Evolutionary conservation across 108 stramenopile species (phyloP), one percentile per base, ranked within the genome.

Genomic region (Skeletonema menzelii): DNA sequence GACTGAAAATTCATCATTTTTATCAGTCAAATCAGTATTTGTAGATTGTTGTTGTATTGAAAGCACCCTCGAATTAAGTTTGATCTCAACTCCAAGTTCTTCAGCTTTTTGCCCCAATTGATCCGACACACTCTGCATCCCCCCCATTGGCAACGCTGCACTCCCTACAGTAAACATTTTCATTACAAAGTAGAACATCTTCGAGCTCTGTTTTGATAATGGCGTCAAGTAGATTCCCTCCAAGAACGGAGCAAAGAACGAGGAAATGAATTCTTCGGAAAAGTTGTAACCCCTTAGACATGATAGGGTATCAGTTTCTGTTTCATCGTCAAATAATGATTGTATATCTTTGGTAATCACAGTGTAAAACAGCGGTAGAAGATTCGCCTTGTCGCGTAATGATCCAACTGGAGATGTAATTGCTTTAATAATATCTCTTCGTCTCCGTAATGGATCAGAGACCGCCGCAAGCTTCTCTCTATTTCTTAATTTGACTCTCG

Each of bases 101-200:
- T 53, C 10, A 6, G 87, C 91, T 55, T 87, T 82, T 7, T 82
- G 68, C 14, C 40, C 85, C 38, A 95, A 63, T 59, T 93, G 92
- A 34, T 90, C 56, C 0, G 88, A 32, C 5, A 96, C 90, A 13
- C 84, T 73, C 53, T 77, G 79, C 85, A 96, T 96, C 0, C 95
- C 95, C 2, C 85, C 88, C 13, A 27, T 44, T 3, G 95, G 95
- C 38, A 96, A 67, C 19, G 86, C 82, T 1, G 86, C 91, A 46
- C 80, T 75, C 12, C 95, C 92, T 32, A 87, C 76, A 14, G 89
- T 82, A 69, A 92, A 92, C 92, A 93, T 93, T 72, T 92, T 91
- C 68, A 96, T 87, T 1, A 96, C 77, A 66, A 93, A 96, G 62
- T 86, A 85, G 77, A 96, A 92, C 95, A 96, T 96, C 12, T 89